Evolutionary conservation across 2,329 filamentous ascomycete genomes (phyloP).

Genomic region (Colletotrichum neosansevieriae): DNA sequence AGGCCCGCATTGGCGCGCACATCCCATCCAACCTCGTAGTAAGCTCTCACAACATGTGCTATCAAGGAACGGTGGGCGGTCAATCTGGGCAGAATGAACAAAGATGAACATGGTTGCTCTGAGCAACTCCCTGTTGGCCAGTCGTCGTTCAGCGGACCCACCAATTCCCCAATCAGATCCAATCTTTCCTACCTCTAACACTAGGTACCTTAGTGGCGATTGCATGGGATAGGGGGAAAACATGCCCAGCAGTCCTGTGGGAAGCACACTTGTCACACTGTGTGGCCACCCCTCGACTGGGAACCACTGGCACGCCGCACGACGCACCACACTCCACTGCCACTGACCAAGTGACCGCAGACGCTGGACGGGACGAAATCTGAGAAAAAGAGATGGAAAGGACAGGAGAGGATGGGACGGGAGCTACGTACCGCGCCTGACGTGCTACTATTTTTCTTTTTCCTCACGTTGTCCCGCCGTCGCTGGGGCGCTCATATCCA

Average conservation of each 20-base stretch:
- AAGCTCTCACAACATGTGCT: conserved; percentile 1
- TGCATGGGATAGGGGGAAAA: conserved; percentile 36
- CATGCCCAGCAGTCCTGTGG: not conserved
- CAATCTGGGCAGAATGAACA: conserved; percentile 4
- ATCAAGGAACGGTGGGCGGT: not conserved
- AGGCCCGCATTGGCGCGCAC: conserved; percentile 36
- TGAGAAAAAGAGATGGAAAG: not conserved
- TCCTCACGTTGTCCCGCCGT: conserved; percentile 39
- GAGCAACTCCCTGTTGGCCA: conserved; percentile 40
- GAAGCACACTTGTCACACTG: conserved; percentile 4
- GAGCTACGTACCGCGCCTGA: conserved; percentile 19
- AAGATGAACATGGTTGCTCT: conserved; percentile 25
- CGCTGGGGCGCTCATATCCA: conserved; percentile 39
- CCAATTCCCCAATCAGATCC: conserved; percentile 37
- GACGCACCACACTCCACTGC: not conserved
- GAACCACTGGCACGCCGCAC: not conserved
- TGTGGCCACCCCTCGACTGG: not conserved
- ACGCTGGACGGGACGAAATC: not conserved
- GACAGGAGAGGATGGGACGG: not conserved
- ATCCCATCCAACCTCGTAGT: not conserved
- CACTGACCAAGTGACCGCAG: not conserved
- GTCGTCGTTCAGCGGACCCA: conserved; percentile 30
- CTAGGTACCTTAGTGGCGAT: conserved; percentile 35
- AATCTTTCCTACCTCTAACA: conserved; percentile 15
- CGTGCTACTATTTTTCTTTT: conserved; percentile 26